Conservation (phyloP, 148 eudicot species). For the Selenicereus undatus region DNA sequence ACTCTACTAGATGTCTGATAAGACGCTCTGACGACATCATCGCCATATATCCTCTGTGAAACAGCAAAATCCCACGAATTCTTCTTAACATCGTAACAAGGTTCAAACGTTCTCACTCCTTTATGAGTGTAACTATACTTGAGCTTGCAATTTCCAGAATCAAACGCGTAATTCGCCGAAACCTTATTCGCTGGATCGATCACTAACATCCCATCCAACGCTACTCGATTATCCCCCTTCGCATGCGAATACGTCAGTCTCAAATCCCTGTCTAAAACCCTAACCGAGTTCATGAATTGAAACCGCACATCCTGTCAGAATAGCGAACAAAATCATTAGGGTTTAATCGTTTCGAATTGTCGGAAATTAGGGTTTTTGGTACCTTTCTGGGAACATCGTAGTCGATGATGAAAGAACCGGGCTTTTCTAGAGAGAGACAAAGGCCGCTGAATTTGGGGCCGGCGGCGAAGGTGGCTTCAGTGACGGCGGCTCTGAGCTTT, state of each 20-base stretch:
- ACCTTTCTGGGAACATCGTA: conserved; percentile 52
- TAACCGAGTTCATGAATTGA: conserved; percentile 49
- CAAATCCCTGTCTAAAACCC: conserved; percentile 45
- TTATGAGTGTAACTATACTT: conserved; percentile 42
- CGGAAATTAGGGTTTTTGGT: not conserved
- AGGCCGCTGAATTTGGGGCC: conserved; percentile 41
- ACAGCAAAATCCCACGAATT: conserved; percentile 55
- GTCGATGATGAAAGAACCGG: conserved; percentile 49
- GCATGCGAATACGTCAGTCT: conserved; percentile 47
- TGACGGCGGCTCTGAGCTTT: conserved; percentile 39
- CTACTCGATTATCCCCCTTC: conserved; percentile 29
- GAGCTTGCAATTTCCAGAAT: conserved; percentile 40
- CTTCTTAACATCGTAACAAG: conserved; percentile 48
- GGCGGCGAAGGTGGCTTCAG: conserved; percentile 40
- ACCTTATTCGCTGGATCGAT: conserved; percentile 46
- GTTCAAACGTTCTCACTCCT: conserved; percentile 41
- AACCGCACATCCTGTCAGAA: conserved; percentile 46
- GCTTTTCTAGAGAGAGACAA: conserved; percentile 49
- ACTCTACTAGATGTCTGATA: conserved; percentile 42
- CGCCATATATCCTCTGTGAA: conserved; percentile 37
- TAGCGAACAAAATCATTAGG: not conserved
- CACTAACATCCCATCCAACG: conserved; percentile 45
- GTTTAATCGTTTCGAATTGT: not conserved
- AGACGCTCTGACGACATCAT: conserved; percentile 46
- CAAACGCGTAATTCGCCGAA: conserved; percentile 42